Base-by-base conservation (phyloP, 768 basidiomycete species). In the Pisolithus albus region DNA sequence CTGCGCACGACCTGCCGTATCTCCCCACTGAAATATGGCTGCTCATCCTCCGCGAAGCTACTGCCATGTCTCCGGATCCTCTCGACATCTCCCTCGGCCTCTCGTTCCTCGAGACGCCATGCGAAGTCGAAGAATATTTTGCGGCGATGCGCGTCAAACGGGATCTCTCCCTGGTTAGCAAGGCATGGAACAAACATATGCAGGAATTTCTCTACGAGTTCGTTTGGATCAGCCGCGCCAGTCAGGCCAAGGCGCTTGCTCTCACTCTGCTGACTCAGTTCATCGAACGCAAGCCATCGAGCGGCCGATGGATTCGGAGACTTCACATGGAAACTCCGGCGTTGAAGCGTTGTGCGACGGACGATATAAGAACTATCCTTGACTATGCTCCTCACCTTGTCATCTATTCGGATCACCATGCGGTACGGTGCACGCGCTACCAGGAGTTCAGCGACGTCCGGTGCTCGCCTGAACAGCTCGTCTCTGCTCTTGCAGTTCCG, bases 291-390 rank as follows among this genome's bases (percentile, higher is more conserved):
- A 64, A 70, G 38, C 57, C 60, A 0, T 59, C 64, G 0, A 71
- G 69, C 46, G 83, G 79, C 10, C 69, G 64, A 19, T 79, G 72
- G 66, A 82, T 88, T 41, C 78, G 77, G 38, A 74, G 81, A 15
- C 64, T 88, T 28, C 85, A 86, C 59, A 81, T 88, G 62, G 84
- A 88, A 70, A 88, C 86, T 6, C 75, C 76, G 16, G 60, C 61
- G 0, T 70, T 86, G 50, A 82, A 83, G 46, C 78, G 81, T 24
- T 88, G 85, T 58, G 75, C 75, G 5, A 82, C 86, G 16, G 74
- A 73, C 5, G 83, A 87, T 59, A 71, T 88, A 37, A 75, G 82
- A n/a, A 77, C 79, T 23, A 85, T 88, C 51, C 69, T 88, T 44
- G 82, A 84, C 58, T 76, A 82, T 54, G 74, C 84, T 0, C 81